Percentiles rank a stretch among this genome's conserved stretches.
These are phyloP conservation scores for Geum urbanum DNA, from an alignment of 306 rosid genomes.

Conservation along the genomic window DNA sequence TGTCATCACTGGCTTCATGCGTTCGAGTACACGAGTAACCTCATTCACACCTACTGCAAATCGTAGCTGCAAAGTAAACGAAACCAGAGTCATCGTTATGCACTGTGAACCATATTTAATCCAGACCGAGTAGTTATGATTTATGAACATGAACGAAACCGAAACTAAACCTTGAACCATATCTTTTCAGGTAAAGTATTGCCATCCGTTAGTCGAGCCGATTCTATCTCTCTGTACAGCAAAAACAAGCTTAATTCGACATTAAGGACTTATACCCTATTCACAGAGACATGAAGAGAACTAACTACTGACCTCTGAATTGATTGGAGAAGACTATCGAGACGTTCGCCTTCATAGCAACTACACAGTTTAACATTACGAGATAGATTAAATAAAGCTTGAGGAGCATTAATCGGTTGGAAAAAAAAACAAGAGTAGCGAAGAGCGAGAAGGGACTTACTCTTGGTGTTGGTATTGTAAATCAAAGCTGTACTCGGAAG, in stretches of 20 bases:
- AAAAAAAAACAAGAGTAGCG: neutral
- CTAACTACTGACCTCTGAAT: conserved; percentile 39
- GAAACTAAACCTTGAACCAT: conserved; percentile 59
- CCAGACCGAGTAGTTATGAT: no score
- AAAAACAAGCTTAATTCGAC: neutral
- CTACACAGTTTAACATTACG: conserved; percentile 20
- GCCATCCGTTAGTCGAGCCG: conserved; percentile 43
- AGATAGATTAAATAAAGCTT: neutral
- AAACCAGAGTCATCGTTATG: neutral
- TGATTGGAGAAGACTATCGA: conserved; percentile 47
- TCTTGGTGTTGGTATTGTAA: conserved; percentile 10
- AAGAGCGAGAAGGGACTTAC: neutral
- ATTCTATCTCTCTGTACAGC: conserved; percentile 47
- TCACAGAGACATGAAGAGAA: neutral
- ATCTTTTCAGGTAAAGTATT: conserved; percentile 63
- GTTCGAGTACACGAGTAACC: conserved; percentile 75
- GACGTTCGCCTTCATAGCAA: conserved; percentile 56
- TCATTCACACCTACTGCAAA: conserved; percentile 82
- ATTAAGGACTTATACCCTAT: neutral
- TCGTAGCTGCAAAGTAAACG: conserved; percentile 48
- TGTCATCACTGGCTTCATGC: conserved; percentile 47
- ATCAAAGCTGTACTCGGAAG: conserved; percentile 1
- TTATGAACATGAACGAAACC: no score
- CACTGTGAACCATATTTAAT: no score
- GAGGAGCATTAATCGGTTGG: neutral